Evolutionary conservation across 176 grass and related monocot genomes (phyloP).

Genomic region (Triticum monococcum): DNA sequence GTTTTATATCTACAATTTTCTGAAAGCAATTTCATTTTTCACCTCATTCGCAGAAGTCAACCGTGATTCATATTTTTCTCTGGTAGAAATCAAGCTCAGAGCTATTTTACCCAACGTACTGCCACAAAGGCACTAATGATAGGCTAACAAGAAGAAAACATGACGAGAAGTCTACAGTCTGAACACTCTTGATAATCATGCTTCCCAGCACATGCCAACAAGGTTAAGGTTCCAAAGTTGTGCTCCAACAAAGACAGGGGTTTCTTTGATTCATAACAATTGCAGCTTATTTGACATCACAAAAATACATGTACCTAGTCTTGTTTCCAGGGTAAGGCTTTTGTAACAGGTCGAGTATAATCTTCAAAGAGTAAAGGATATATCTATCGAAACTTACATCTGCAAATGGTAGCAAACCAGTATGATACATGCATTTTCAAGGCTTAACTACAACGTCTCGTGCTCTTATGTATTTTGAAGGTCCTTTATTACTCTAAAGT

Average conservation of each 20-base stretch:
- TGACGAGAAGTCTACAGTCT: background rate
- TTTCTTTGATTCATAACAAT: background rate
- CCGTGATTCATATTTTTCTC: background rate
- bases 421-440: background rate
- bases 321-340: background rate
- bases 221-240: background rate
- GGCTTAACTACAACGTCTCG: background rate
- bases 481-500: slow-evolving; percentile 1
- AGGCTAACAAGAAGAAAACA: background rate
- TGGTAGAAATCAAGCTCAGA: background rate
- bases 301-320: background rate
- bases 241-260: background rate
- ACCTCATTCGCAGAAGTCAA: background rate
- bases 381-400: background rate
- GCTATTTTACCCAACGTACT: background rate
- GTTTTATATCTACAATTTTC: background rate
- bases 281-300: background rate
- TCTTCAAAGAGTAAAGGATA: background rate
- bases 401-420: background rate
- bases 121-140: background rate
- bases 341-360: background rate
- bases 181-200: background rate
- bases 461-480: background rate
- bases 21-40: background rate
- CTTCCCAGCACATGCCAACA: slow-evolving; percentile 4